These are phyloP conservation scores for Pseudocercospora macadamiae DNA, from an alignment of 2,329 filamentous ascomycete genomes.

Conservation along the genomic window DNA sequence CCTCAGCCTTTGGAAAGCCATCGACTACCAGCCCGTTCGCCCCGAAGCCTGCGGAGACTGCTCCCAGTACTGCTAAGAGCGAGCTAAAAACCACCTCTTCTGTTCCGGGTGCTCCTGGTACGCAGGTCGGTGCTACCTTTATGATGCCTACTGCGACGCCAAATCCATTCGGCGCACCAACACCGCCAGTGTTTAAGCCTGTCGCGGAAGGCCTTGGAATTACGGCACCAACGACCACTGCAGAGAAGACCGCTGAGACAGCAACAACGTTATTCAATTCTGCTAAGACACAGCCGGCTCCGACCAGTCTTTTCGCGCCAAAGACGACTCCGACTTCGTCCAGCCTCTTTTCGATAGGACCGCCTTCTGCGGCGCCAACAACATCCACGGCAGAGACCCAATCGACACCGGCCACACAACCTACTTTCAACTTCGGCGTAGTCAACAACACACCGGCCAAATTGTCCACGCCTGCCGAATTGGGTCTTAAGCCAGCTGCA, in stretches of 20 bases:
- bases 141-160: neutral
- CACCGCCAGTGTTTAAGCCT: neutral
- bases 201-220: neutral
- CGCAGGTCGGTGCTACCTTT: neutral
- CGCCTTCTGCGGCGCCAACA: constrained; percentile 4
- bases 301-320: neutral
- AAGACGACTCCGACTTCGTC: neutral
- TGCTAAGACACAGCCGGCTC: neutral
- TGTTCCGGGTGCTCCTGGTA: neutral
- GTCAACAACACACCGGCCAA: neutral
- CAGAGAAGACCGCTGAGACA: neutral
- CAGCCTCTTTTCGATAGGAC: constrained; percentile 17
- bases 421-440: neutral
- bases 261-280: neutral
- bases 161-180: neutral
- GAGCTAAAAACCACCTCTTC: neutral
- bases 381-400: neutral
- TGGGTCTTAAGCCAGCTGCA: neutral
- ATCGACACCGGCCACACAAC: neutral
- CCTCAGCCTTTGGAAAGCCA: constrained; percentile 22
- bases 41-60: constrained; percentile 6
- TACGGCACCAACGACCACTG: neutral
- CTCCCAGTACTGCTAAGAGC: neutral
- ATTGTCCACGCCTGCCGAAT: neutral
- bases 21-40: constrained; percentile 11